Conservation (phyloP, 2,329 filamentous ascomycete species). For the Botryotinia convoluta region DNA sequence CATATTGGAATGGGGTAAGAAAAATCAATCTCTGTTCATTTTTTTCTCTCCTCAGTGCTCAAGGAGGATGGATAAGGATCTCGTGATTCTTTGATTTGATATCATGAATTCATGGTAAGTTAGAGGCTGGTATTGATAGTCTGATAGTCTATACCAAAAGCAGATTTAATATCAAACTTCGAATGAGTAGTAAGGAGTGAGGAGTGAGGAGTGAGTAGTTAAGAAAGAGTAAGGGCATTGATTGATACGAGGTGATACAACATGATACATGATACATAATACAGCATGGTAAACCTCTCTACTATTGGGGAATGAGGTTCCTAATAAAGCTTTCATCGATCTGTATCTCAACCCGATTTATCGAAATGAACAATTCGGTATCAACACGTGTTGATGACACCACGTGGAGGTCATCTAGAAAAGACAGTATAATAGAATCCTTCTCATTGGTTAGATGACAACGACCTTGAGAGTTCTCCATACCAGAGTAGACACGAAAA, state of each 20-base stretch:
- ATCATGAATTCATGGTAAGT: not conserved
- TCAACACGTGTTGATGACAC: constrained; percentile 11
- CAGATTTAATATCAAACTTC: not conserved
- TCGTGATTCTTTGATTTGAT: not conserved
- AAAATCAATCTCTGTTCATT: not conserved
- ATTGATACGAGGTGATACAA: constrained; percentile 5
- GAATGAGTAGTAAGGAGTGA: not conserved
- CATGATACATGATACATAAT: not conserved
- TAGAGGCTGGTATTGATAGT: not conserved
- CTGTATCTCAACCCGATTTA: not conserved
- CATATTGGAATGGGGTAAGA: constrained; percentile 8
- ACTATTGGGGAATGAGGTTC: not conserved
- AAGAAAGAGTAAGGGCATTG: not conserved
- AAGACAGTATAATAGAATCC: not conserved
- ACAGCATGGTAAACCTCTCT: not conserved
- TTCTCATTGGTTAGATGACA: not conserved
- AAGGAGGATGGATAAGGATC: not conserved
- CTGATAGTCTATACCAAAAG: not conserved
- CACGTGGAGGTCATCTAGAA: not conserved
- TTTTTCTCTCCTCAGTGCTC: not conserved
- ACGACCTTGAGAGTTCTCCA: not conserved
- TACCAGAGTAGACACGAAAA: not conserved
- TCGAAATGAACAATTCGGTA: not conserved
- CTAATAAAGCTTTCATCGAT: not conserved
- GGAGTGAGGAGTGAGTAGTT: not conserved